Conservation (phyloP, 2,329 filamentous ascomycete genomes). For the Septoria linicola region DNA sequence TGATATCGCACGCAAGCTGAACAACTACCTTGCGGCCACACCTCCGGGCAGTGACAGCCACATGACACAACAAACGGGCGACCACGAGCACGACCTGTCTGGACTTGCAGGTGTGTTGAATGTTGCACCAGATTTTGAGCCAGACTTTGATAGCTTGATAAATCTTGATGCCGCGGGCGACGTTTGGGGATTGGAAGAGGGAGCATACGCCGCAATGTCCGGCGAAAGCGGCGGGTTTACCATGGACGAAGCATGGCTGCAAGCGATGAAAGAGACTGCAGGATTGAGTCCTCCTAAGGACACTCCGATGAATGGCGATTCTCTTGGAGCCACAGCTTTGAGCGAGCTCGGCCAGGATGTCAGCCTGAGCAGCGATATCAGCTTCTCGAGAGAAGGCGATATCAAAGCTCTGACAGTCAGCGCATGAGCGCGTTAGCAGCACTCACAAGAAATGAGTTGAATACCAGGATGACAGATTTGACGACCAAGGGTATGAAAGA, state of each 20-base stretch:
- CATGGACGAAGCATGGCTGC: slow-evolving; percentile 40
- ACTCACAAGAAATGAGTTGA: not conserved
- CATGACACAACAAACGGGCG: slow-evolving; percentile 17
- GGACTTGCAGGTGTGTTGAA: slow-evolving; percentile 17
- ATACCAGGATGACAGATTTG: too few species aligned
- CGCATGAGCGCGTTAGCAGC: not conserved
- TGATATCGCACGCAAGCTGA: slow-evolving; percentile 49
- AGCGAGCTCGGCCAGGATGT: slow-evolving; percentile 12
- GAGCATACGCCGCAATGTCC: slow-evolving; percentile 36
- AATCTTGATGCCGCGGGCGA: slow-evolving; percentile 40
- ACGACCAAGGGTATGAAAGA: too few species aligned
- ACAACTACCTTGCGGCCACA: slow-evolving; percentile 52
- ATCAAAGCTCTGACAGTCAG: slow-evolving; percentile 10
- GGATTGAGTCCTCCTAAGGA: slow-evolving; percentile 11
- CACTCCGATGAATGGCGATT: slow-evolving; percentile 15
- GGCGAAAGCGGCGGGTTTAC: slow-evolving; percentile 37
- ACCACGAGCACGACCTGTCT: slow-evolving; percentile 4
- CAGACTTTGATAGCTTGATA: slow-evolving; percentile 41
- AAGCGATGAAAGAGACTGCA: slow-evolving; percentile 32
- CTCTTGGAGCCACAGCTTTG: slow-evolving; percentile 10
- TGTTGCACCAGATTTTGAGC: slow-evolving; percentile 32
- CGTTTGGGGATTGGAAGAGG: slow-evolving; percentile 37
- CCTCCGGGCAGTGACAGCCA: slow-evolving; percentile 44
- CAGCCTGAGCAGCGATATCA: slow-evolving; percentile 8
- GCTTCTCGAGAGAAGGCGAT: slow-evolving; percentile 11